phyloP scores from a whole-genome alignment of 1,284 basidiomycete species.

The Naganishia sp. region DNA sequence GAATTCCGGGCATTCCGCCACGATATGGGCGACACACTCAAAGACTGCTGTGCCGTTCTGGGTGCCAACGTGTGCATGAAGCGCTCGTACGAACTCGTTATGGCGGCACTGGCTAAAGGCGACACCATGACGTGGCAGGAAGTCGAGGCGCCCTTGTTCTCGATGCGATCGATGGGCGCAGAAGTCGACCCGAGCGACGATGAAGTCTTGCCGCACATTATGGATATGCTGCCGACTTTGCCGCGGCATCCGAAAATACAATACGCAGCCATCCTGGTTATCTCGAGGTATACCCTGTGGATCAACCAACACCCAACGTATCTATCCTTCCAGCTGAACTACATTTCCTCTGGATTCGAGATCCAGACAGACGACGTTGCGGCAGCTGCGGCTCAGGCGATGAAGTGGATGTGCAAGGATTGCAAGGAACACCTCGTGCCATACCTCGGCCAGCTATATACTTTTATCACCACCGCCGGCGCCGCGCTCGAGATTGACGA shows the following conservation, averaged over 20 bases:
- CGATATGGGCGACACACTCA: slow-evolving; percentile 98
- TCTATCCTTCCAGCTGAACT: slow-evolving; percentile 81
- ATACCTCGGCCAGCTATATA: slow-evolving; percentile 86
- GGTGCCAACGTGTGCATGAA: slow-evolving; percentile 82
- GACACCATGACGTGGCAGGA: slow-evolving; percentile 77
- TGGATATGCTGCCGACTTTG: slow-evolving; percentile 88
- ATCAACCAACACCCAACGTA: slow-evolving; percentile 86
- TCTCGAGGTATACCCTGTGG: slow-evolving; percentile 97
- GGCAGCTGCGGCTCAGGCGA: slow-evolving; percentile 91
- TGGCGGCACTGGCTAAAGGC: slow-evolving; percentile 61
- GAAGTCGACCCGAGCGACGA: slow-evolving; percentile 84
- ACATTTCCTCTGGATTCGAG: slow-evolving; percentile 89
- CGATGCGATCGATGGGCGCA: slow-evolving; percentile 97
- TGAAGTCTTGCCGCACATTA: slow-evolving; percentile 85
- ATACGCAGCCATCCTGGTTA: slow-evolving; percentile 92
- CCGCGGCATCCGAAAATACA: slow-evolving; percentile 88
- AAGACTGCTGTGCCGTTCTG: slow-evolving; percentile 96
- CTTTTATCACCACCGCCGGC: slow-evolving; percentile 78
- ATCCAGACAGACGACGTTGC: slow-evolving; percentile 77
- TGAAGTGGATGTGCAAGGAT: slow-evolving; percentile 97
- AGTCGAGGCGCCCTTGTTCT: slow-evolving; percentile 96
- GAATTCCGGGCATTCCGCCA: slow-evolving; percentile 94
- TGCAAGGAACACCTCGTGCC: slow-evolving; percentile 92
- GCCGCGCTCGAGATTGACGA: slow-evolving; percentile 74
- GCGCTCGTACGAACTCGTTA: slow-evolving; percentile 78